Base-by-base conservation (phyloP, 106 monocot species). In the Acanthochlamys bracteata region DNA sequence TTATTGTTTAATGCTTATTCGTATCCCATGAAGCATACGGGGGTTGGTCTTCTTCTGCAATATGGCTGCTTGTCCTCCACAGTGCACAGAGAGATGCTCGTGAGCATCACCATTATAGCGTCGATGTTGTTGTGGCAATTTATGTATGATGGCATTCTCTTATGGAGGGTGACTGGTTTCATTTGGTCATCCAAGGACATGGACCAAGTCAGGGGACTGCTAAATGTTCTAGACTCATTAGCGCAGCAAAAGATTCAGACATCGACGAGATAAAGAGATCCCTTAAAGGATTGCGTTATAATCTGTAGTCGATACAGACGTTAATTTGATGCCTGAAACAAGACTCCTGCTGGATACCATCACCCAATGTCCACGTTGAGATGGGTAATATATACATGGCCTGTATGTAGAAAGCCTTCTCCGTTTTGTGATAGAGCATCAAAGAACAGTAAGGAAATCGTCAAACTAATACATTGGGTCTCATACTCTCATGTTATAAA, bases 1-100 rank as follows among this genome's bases (percentile, higher is more conserved):
- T n/a, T n/a, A 33, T 33, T 33, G 1, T 33, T 33, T 33, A 17
- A 17, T 49, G 17, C 49, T 14, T 49, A 17, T 49, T 12, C 68
- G 42, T 14, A 11, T 71, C 24, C 55, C 79, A 96, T 90, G 96
- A 98, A 69, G 96, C 96, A 57, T 98, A 98, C 64, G 96, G 96
- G 60, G 96, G 96, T 10, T 92, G 85, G 82, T 88, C 88, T 1
- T 92, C 92, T 33, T 88, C 59, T 58, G 20, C 81, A 33, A 81
- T 92, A 75, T 98, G 96, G 96, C 24, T 92, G 25, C 83, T 92
- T 1, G 96, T 98, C 54, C 70, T 98, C 41, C 96, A 98, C 65
- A 92, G 91, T 26, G 91, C 91, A 2, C 96, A 98, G 62, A 85
- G 96, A 59, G 96, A 98, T 71, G 66, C 91, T 3, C 84, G 96